Percentiles rank a stretch among this genome's conserved stretches.
Evolutionary conservation across 176 grass and related monocot genomes (phyloP).

Genomic region (Phragmites australis): DNA sequence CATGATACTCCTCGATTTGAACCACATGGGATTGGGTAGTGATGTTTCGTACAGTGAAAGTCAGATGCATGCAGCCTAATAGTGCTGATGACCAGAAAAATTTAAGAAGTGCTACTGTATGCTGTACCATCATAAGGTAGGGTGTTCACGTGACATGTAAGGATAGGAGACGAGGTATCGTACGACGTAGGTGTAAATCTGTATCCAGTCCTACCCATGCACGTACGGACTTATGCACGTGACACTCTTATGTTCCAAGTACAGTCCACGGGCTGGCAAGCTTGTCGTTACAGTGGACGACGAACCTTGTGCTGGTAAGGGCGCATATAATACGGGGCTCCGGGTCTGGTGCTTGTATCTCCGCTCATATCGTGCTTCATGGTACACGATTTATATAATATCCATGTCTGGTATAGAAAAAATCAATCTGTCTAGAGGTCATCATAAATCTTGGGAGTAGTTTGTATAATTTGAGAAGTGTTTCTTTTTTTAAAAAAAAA

Average conservation of each 20-base stretch:
- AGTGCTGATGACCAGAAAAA: not conserved
- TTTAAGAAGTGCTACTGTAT: not conserved
- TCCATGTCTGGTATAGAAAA: no score
- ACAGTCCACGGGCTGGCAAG: not conserved
- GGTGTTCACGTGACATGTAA: not conserved
- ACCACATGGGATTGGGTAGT: not conserved
- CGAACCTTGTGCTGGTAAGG: not conserved
- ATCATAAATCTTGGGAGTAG: no score
- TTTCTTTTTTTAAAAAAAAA: no score
- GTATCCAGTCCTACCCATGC: not conserved
- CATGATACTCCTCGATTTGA: not conserved
- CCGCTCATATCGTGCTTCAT: not conserved
- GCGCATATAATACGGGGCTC: not conserved
- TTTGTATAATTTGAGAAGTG: no score
- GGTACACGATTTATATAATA: no score
- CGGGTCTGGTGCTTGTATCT: not conserved
- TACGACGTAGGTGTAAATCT: constrained; percentile 16
- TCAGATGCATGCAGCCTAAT: not conserved
- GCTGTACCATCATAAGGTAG: not conserved
- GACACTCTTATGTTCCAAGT: not conserved
- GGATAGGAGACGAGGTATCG: not conserved
- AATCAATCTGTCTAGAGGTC: no score
- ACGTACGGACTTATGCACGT: constrained; percentile 18
- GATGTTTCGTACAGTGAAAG: constrained; percentile 23
- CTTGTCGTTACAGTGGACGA: constrained; percentile 3